Conservation (phyloP, 129 eudicot genomes). For the Kitagawia praeruptora region DNA sequence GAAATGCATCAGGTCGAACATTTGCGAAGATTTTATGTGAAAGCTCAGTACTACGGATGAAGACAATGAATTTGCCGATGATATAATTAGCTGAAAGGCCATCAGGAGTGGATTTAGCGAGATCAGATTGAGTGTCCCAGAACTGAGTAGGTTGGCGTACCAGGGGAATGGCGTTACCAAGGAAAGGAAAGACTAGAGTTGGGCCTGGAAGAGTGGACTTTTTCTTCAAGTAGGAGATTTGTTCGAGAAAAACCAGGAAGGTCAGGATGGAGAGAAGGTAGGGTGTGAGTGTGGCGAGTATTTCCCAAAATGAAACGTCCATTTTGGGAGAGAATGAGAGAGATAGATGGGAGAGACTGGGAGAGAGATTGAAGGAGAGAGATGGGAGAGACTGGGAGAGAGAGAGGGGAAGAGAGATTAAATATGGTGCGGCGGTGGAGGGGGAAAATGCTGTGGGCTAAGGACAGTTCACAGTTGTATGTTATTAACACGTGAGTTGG, state of each 20-base stretch:
- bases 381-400: not conserved
- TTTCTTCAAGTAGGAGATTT: conserved; percentile 51
- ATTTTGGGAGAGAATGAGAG: not conserved
- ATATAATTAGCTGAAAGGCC: conserved; percentile 77
- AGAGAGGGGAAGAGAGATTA: not conserved
- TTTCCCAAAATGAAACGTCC: conserved; percentile 10
- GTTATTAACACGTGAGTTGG: not conserved
- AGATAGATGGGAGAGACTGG: not conserved
- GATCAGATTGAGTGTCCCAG: conserved; percentile 55
- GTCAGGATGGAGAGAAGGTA: conserved; percentile 29
- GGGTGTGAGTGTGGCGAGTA: conserved; percentile 17
- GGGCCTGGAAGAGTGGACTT: conserved; percentile 64
- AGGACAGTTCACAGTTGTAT: not conserved
- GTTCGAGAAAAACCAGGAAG: conserved; percentile 38
- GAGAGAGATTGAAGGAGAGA: not conserved
- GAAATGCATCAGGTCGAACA: conserved; percentile 78
- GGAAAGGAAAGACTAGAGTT: conserved; percentile 49
- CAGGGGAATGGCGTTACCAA: conserved; percentile 60
- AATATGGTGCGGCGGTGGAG: not conserved
- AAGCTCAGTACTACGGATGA: conserved; percentile 52
- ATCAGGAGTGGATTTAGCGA: conserved; percentile 45
- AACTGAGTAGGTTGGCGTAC: conserved; percentile 54
- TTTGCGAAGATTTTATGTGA: conserved; percentile 71
- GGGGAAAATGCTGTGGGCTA: not conserved
- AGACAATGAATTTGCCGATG: conserved; percentile 70